Conservation (phyloP, 202 grass and related monocot genomes). For the Eragrostis tef region DNA sequence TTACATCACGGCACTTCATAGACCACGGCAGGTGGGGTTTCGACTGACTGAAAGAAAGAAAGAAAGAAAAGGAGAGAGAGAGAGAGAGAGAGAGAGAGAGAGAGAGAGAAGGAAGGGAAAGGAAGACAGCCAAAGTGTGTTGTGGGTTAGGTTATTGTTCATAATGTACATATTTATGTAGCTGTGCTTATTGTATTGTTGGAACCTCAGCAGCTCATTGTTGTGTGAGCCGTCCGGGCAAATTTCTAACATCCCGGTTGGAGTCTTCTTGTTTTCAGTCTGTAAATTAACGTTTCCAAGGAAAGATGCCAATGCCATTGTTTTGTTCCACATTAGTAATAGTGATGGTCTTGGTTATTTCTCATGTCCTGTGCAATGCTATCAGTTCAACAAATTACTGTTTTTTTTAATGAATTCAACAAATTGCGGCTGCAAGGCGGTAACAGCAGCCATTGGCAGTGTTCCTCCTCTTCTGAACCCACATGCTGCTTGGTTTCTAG, state of each 20-base stretch:
- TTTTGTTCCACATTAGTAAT: neutral
- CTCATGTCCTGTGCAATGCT: neutral
- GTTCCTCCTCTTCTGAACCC: neutral
- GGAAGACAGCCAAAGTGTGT: too few relatives aligned
- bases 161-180: conserved; percentile 46
- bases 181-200: conserved; percentile 27
- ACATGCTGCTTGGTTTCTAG: neutral
- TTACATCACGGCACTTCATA: neutral
- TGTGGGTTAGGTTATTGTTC: conserved; percentile 32
- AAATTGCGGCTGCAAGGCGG: neutral
- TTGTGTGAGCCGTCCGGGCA: conserved; percentile 9
- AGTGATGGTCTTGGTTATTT: neutral
- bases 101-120: too few relatives aligned
- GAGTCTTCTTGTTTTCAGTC: neutral
- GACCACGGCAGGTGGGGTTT: too few relatives aligned
- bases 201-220: conserved; percentile 33
- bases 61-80: too few relatives aligned
- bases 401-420: too few relatives aligned
- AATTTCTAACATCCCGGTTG: conserved; percentile 10
- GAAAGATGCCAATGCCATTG: neutral
- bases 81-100: too few relatives aligned
- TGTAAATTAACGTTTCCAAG: conserved; percentile 12
- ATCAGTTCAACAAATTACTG: neutral
- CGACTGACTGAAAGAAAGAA: too few relatives aligned
- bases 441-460: too few relatives aligned